Conservation (phyloP, 176 grass and related monocot genomes). For the Typha latifolia region DNA sequence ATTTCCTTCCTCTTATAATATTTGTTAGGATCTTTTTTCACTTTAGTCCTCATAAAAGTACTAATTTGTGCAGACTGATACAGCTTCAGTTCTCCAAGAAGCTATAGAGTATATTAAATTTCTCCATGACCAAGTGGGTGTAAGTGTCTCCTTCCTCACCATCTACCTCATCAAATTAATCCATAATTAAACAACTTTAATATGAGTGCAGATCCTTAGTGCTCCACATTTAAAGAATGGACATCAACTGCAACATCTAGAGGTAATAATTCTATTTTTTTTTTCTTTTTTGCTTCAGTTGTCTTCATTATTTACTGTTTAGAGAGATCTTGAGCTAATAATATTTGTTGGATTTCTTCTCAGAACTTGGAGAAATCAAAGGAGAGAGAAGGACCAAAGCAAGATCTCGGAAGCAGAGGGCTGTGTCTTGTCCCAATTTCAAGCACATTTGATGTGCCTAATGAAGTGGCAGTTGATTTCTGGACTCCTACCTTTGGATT, state of each 20-base stretch:
- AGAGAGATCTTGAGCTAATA: background rate
- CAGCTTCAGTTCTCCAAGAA: conserved; percentile 98
- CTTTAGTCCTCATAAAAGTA: conserved; percentile 29
- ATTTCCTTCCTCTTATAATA: conserved; percentile 26
- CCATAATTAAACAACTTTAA: conserved; percentile 1
- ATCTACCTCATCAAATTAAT: conserved; percentile 10
- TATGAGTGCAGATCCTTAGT: conserved; percentile 44
- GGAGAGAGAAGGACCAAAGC: conserved; percentile 32
- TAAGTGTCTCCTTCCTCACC: conserved; percentile 30
- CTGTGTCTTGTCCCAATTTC: conserved; percentile 86
- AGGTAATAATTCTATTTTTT: conserved; percentile 35
- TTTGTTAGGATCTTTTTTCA: conserved; percentile 28
- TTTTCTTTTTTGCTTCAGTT: background rate
- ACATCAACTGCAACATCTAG: conserved; percentile 64
- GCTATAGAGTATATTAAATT: conserved; percentile 99
- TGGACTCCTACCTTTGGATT: conserved; percentile 61
- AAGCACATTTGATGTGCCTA: conserved; percentile 70
- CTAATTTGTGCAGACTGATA: conserved; percentile 75
- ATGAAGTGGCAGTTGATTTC: conserved; percentile 68
- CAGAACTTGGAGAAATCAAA: conserved; percentile 47
- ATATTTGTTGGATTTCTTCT: conserved; percentile 17
- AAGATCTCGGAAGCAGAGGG: conserved; percentile 63
- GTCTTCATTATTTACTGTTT: background rate
- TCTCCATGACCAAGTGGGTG: conserved; percentile 93
- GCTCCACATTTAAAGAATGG: conserved; percentile 79